A percentile compares a stretch with the other conserved stretches of the same genome.
These are phyloP conservation scores for Scytalidium lignicola DNA, from an alignment of 2,329 filamentous ascomycete genomes.

Conservation along the genomic window DNA sequence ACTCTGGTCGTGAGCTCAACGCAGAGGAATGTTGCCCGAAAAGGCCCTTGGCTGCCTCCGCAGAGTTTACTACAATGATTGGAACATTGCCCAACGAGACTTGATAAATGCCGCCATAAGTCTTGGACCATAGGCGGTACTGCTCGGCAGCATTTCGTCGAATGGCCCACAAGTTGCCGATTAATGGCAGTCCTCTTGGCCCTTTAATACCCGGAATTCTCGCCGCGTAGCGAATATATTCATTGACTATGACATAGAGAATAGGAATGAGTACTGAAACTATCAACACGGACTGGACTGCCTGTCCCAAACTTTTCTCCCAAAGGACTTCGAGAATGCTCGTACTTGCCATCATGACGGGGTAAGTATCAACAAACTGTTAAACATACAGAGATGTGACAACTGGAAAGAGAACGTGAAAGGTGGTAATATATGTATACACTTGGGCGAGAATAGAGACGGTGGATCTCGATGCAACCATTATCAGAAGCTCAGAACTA, in stretches of 20 bases:
- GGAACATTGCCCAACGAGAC: conserved; percentile 53
- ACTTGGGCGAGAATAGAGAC: no score
- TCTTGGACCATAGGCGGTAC: conserved; percentile 48
- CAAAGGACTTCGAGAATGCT: no score
- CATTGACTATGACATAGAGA: conserved; percentile 16
- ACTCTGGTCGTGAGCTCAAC: conserved; percentile 49
- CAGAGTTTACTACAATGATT: conserved; percentile 50
- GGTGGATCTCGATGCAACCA: no score
- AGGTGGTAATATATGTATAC: no score
- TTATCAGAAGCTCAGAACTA: no score
- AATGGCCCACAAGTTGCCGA: conserved; percentile 52
- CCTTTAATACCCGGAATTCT: conserved; percentile 40
- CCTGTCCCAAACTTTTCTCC: no score
- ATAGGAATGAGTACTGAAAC: conserved; percentile 9
- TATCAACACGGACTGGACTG: neutral
- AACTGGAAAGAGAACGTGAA: no score
- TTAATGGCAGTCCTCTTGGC: conserved; percentile 44
- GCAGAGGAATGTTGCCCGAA: conserved; percentile 50
- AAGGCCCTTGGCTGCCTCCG: conserved; percentile 43
- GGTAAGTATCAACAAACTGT: no score
- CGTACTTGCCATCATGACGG: no score
- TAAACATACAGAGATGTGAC: no score
- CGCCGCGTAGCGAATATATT: conserved; percentile 13
- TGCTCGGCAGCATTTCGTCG: conserved; percentile 50
- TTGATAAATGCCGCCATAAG: conserved; percentile 48